Evolutionary conservation across 2,329 filamentous ascomycete genomes (phyloP).

Genomic region (Fusarium musae): DNA sequence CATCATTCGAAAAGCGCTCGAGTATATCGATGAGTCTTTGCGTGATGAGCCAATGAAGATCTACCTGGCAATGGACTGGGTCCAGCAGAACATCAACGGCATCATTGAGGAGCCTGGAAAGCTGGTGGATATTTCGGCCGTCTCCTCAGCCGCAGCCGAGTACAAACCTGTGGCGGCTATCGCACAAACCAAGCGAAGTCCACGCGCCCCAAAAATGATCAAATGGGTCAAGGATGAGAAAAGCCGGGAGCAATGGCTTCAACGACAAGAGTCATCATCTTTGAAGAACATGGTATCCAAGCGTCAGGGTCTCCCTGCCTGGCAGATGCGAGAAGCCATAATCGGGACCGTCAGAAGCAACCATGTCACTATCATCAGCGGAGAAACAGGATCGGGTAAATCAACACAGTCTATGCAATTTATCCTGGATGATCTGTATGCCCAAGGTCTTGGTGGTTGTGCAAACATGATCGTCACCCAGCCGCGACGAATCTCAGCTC

Average conservation of each 20-base stretch:
- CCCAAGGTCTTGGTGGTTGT: conserved; percentile 75
- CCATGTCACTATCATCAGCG: conserved; percentile 95
- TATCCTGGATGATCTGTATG: conserved; percentile 89
- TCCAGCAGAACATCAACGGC: conserved; percentile 83
- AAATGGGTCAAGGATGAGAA: conserved; percentile 69
- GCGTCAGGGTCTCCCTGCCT: conserved; percentile 83
- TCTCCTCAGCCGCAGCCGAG: conserved; percentile 74
- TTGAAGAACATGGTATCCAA: conserved; percentile 80
- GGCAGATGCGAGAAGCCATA: conserved; percentile 82
- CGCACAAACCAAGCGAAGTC: conserved; percentile 45
- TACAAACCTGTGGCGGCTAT: conserved; percentile 50
- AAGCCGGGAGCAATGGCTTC: conserved; percentile 76
- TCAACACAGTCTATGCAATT: conserved; percentile 98
- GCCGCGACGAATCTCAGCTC: conserved; percentile 90
- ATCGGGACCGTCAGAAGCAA: conserved; percentile 78
- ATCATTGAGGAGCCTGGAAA: conserved; percentile 88
- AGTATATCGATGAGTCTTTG: conserved; percentile 75
- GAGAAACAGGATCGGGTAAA: conserved; percentile 96
- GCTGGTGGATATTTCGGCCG: conserved; percentile 84
- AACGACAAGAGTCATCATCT: conserved; percentile 70
- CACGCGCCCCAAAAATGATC: conserved; percentile 67
- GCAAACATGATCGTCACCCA: conserved; percentile 97
- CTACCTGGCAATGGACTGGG: conserved; percentile 90
- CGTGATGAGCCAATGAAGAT: conserved; percentile 88
- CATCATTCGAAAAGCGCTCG: conserved; percentile 80